Base-by-base conservation (phyloP, 75 land plant genomes). In the Pinus tabuliformis region DNA sequence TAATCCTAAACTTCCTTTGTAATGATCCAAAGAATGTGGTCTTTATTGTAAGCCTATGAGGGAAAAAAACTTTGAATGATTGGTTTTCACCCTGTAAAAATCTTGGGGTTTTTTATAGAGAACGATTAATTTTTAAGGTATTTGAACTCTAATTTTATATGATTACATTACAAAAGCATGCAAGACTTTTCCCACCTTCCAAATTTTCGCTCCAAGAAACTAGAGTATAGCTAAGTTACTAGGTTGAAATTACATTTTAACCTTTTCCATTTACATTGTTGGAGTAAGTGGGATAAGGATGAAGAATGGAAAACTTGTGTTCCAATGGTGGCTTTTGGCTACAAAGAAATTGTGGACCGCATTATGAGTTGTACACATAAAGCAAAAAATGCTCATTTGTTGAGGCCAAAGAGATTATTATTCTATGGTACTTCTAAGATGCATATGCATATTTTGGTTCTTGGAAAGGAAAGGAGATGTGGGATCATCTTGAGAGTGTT, bases 121-220 rank as follows among this genome's bases (percentile, higher is more conserved):
- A 94, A 93, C 82, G 96, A 94, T 22, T 93, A 86, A 74, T 93
- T 89, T 62, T 73, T 86, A 24, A 93, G 96, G 94, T 93, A 83
- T 16, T 3, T 21, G 6, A 58, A 22, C 18, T 73, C 58, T 16
- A 73, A 73, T 8, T 57, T 60, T 21, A 28, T 58, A 13, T 30
- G 9, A 14, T 75, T 58, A 14, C 15, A 6, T 12, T 61, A 52
- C 11, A 20, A 45, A 13, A 62, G 16, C 16, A 62, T 28, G 28
- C 12, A 13, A 13, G 28, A 3, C 3, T 62, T 62, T 26, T 33
- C 28, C 22, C 13, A 33, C 64, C 64, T 62, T 26, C 22, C 15
- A 62, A 62, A 1, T 3, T 13, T 12, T 70, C 37, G 30, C n/a
- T n/a, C n/a, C n/a, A n/a, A n/a, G n/a, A n/a, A n/a, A n/a, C 72